Evolutionary conservation across 2,329 filamentous ascomycete species (phyloP).

Genomic region (Parasarocladium wereldwijsianum): DNA sequence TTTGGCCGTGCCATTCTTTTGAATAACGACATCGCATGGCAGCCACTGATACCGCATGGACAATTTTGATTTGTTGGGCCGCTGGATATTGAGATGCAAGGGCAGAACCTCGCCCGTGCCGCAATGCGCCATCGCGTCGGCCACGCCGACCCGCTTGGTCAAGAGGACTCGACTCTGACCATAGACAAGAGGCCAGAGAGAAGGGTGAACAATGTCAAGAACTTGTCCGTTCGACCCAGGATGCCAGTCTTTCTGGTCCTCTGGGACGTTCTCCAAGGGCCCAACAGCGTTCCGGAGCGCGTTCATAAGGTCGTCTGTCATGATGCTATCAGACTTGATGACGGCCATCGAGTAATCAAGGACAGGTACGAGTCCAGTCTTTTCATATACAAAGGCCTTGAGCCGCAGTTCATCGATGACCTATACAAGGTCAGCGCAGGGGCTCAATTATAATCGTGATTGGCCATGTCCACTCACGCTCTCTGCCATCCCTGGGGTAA

Average conservation of each 20-base stretch:
- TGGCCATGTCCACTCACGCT: constrained; percentile 10
- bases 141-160: constrained; percentile 19
- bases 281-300: constrained; percentile 27
- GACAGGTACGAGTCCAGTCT: constrained; percentile 17
- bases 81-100: not conserved
- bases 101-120: constrained; percentile 17
- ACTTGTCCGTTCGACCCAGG: constrained; percentile 41
- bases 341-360: constrained; percentile 17
- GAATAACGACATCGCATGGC: constrained; percentile 31
- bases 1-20: constrained; percentile 17
- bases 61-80: constrained; percentile 1
- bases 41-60: constrained; percentile 28
- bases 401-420: constrained; percentile 17
- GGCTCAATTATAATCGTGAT: not conserved
- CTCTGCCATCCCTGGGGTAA: constrained; percentile 16
- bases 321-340: constrained; percentile 19
- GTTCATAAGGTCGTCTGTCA: constrained; percentile 11
- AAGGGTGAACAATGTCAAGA: constrained; percentile 49
- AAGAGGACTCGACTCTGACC: constrained; percentile 24
- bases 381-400: constrained; percentile 18
- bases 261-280: constrained; percentile 34
- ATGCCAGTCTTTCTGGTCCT: constrained; percentile 42
- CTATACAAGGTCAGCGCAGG: constrained; percentile 8
- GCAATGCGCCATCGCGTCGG: constrained; percentile 18
- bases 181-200: constrained; percentile 45